phyloP scores from a whole-genome alignment of 2,329 filamentous ascomycete species.

The Pseudocercospora fuligena region DNA sequence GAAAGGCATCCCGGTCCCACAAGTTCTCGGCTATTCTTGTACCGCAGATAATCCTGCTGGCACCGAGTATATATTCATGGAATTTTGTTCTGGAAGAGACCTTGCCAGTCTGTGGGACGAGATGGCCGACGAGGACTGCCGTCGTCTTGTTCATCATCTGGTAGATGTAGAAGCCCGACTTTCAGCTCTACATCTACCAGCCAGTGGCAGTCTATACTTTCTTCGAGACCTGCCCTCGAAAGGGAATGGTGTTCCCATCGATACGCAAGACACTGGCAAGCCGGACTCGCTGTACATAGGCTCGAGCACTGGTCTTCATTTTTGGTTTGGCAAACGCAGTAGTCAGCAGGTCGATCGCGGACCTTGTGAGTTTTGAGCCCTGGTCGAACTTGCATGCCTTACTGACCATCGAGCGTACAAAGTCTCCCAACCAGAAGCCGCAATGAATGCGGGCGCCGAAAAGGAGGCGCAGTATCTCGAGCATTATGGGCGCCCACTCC shows the following conservation, averaged over 20 bases:
- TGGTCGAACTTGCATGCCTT: not conserved
- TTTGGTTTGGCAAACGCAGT: slow-evolving; percentile 41
- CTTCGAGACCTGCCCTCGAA: slow-evolving; percentile 35
- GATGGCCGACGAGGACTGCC: slow-evolving; percentile 31
- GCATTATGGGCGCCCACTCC: slow-evolving; percentile 37
- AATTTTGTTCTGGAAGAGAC: slow-evolving; percentile 26
- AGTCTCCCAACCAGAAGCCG: slow-evolving; percentile 35
- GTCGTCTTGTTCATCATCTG: slow-evolving; percentile 34
- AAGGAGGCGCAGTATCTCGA: slow-evolving; percentile 42
- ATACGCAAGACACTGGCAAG: slow-evolving; percentile 9
- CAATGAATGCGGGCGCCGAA: slow-evolving; percentile 38
- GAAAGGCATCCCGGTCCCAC: slow-evolving; percentile 30
- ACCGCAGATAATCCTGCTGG: slow-evolving; percentile 32
- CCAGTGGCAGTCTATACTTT: slow-evolving; percentile 44
- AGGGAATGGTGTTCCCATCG: slow-evolving; percentile 28
- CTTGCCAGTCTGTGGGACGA: slow-evolving; percentile 29
- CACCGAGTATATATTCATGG: slow-evolving; percentile 37
- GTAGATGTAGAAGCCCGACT: slow-evolving; percentile 40
- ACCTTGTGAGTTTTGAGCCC: slow-evolving; percentile 37
- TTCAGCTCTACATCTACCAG: slow-evolving; percentile 37
- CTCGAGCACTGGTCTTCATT: slow-evolving; percentile 35
- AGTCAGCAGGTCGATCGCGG: slow-evolving; percentile 38
- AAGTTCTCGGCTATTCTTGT: slow-evolving; percentile 30
- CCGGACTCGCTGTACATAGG: slow-evolving; percentile 38
- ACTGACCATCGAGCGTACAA: slow-evolving; percentile 3